phyloP scores from a whole-genome alignment of 345 rosid species.

The Citrus sp. region DNA sequence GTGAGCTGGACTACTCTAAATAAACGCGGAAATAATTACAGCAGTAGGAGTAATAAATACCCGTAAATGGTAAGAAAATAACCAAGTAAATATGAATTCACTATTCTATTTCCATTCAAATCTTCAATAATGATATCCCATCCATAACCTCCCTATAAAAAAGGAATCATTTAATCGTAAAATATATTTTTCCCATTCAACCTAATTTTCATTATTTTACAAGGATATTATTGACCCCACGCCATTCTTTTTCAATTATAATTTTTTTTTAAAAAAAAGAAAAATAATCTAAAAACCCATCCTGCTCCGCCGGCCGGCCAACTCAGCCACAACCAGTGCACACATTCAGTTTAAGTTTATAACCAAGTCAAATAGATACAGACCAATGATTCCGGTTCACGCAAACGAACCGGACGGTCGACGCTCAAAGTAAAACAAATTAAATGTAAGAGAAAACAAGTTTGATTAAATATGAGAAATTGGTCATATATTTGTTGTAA shows the following conservation, averaged over 20 bases:
- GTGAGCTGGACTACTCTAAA: not conserved
- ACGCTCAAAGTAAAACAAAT: not conserved
- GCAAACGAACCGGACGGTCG: not conserved
- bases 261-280: not conserved
- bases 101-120: not conserved
- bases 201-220: not conserved
- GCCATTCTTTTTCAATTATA: not conserved
- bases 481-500: too few relatives aligned
- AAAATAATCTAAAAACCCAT: not conserved
- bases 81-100: not conserved
- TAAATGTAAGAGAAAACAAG: too few relatives aligned
- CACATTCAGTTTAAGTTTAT: not conserved
- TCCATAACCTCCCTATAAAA: not conserved
- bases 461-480: too few relatives aligned
- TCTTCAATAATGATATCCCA: not conserved
- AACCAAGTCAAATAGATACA: not conserved
- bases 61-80: not conserved
- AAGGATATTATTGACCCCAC: not conserved
- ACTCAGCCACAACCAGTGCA: not conserved
- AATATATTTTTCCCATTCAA: not conserved
- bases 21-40: not conserved
- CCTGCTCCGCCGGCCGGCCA: too few relatives aligned
- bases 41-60: not conserved
- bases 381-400: not conserved
- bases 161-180: not conserved